Evolutionary conservation across 2,329 filamentous ascomycete genomes (phyloP).

Genomic region (Colletotrichum higginsianum): DNA sequence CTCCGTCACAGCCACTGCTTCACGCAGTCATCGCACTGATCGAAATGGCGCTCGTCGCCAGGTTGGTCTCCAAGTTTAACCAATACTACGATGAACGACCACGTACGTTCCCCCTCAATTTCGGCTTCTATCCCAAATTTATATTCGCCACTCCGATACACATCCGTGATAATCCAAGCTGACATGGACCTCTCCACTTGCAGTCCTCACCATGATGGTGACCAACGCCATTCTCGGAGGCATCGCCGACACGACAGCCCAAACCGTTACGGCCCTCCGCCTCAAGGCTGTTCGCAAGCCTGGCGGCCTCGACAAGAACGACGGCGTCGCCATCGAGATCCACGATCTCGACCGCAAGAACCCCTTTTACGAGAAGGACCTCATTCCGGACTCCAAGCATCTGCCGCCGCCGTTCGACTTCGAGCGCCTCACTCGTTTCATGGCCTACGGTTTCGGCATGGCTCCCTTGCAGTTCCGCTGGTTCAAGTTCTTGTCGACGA

Average conservation of each 20-base stretch:
- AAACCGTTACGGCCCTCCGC: slow-evolving; percentile 89
- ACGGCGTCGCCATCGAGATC: slow-evolving; percentile 88
- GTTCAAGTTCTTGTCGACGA: slow-evolving; percentile 87
- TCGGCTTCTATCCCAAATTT: background rate
- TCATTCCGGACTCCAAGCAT: slow-evolving; percentile 74
- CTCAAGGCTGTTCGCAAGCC: slow-evolving; percentile 76
- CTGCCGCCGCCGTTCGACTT: slow-evolving; percentile 93
- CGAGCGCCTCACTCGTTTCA: slow-evolving; percentile 93
- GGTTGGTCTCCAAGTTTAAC: slow-evolving; percentile 91
- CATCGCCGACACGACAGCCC: slow-evolving; percentile 95
- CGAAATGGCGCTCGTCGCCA: slow-evolving; percentile 88
- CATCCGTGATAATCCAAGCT: background rate
- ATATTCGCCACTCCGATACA: background rate
- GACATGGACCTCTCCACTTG: slow-evolving; percentile 27
- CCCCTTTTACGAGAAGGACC: slow-evolving; percentile 74
- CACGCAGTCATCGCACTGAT: slow-evolving; percentile 88
- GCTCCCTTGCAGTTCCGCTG: slow-evolving; percentile 95
- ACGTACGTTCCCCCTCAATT: slow-evolving; percentile 63
- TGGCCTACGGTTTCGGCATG: slow-evolving; percentile 98
- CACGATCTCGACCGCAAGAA: slow-evolving; percentile 89
- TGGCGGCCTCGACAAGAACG: slow-evolving; percentile 72
- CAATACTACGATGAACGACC: slow-evolving; percentile 93
- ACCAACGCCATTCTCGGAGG: slow-evolving; percentile 97
- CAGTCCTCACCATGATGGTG: slow-evolving; percentile 98
- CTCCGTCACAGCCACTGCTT: slow-evolving; percentile 80